phyloP scores from a whole-genome alignment of 2,329 filamentous ascomycete species.

The Trichocomaceae sp. region DNA sequence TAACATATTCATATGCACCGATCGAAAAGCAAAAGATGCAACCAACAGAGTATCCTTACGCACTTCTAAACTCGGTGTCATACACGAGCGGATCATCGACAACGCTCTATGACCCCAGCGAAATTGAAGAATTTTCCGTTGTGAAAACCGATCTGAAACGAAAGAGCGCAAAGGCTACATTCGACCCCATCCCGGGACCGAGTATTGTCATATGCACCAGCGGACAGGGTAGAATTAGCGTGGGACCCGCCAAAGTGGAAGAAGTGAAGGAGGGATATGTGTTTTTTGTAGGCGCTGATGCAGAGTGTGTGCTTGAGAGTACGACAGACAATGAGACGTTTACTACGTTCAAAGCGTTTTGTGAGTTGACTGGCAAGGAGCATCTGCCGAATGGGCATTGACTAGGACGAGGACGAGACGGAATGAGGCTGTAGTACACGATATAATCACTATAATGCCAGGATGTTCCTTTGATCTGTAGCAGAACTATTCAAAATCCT shows the following conservation, averaged over 20 bases:
- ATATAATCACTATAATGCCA: not conserved
- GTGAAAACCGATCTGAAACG: constrained; percentile 69
- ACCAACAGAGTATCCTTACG: constrained; percentile 78
- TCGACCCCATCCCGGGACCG: constrained; percentile 79
- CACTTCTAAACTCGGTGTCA: constrained; percentile 69
- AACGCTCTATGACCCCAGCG: constrained; percentile 74
- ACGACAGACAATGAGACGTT: constrained; percentile 56
- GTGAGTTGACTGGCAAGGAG: constrained; percentile 61
- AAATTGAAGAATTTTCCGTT: constrained; percentile 93
- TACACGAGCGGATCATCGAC: constrained; percentile 71
- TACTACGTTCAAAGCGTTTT: constrained; percentile 89
- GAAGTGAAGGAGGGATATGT: constrained; percentile 67
- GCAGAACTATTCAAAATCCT: not conserved
- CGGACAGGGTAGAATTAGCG: constrained; percentile 74
- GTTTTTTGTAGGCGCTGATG: constrained; percentile 81
- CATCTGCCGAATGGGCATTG: constrained; percentile 31
- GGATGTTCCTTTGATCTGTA: not conserved
- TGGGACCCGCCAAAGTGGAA: constrained; percentile 68
- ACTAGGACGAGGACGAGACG: constrained; percentile 3
- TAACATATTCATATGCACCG: constrained; percentile 92
- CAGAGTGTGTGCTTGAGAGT: constrained; percentile 72
- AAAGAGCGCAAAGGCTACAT: constrained; percentile 71
- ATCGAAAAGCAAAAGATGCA: constrained; percentile 93
- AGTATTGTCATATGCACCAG: constrained; percentile 88
- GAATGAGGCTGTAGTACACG: not conserved